Evolutionary conservation across 768 basidiomycete genomes (phyloP).

Genomic region (Leccinellum rugosiceps): DNA sequence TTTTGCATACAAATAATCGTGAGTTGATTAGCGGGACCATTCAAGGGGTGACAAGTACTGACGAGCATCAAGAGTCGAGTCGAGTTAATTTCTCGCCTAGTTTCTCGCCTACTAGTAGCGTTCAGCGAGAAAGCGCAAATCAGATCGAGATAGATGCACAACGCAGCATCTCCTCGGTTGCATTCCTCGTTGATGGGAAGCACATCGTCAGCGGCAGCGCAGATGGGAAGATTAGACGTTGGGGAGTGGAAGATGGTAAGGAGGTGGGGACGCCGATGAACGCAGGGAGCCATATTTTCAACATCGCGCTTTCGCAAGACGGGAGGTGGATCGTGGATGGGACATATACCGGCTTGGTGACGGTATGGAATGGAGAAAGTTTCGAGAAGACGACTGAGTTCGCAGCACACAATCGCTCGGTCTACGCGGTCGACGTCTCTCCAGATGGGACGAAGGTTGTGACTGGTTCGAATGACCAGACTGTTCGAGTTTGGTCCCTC

Average conservation of each 20-base stretch:
- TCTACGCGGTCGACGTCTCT: slow-evolving; percentile 1
- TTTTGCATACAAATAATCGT: neutral
- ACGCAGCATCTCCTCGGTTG: neutral
- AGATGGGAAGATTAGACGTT: neutral
- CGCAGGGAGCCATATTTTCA: neutral
- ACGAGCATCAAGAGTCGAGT: neutral
- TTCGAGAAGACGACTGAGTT: neutral
- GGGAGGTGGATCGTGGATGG: neutral
- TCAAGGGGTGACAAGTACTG: neutral
- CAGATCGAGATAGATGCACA: neutral
- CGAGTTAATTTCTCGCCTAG: neutral
- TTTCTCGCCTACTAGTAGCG: neutral
- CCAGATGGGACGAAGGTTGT: slow-evolving; percentile 1
- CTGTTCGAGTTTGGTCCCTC: slow-evolving; percentile 7
- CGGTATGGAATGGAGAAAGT: neutral
- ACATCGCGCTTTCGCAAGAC: neutral
- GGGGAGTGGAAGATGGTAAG: neutral
- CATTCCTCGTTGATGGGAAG: neutral
- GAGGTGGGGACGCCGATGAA: neutral
- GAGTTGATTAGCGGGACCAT: neutral
- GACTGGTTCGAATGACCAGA: neutral
- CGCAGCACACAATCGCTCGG: neutral
- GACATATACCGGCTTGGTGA: neutral
- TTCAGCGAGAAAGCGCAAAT: neutral
- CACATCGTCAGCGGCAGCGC: neutral